Evolutionary conservation across 208 protist species (phyloP).

Genomic region (Novymonas esmeraldas): DNA sequence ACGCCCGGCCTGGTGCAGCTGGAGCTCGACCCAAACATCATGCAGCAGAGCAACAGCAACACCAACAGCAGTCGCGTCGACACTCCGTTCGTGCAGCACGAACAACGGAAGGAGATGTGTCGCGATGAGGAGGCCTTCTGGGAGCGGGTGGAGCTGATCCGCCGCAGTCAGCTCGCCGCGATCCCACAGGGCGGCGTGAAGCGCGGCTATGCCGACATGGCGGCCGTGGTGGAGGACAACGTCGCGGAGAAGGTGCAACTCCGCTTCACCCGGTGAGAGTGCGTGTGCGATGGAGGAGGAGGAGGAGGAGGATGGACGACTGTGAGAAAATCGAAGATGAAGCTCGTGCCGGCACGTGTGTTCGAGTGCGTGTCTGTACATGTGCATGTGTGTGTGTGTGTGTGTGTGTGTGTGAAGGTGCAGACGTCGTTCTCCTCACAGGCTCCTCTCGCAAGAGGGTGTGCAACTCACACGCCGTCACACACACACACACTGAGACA

Average conservation of each 20-base stretch:
- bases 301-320: no score
- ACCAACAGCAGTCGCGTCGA: conserved; percentile 51
- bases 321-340: no score
- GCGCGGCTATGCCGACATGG: conserved; percentile 67
- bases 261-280: conserved; percentile 70
- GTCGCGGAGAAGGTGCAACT: conserved; percentile 85
- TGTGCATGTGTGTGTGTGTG: conserved; percentile 1
- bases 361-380: not conserved
- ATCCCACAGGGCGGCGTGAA: conserved; percentile 60
- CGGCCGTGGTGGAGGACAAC: conserved; percentile 46
- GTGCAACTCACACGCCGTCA: no score
- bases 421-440: no score
- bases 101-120: conserved; percentile 77
- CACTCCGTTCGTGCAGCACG: conserved; percentile 38
- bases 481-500: no score
- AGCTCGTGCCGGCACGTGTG: not conserved
- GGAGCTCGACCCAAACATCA: conserved; percentile 33
- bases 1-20: conserved; percentile 71
- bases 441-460: no score
- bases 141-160: conserved; percentile 88
- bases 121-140: conserved; percentile 85
- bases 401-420: not conserved
- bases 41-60: not conserved
- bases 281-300: no score
- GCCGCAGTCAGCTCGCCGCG: conserved; percentile 67